phyloP scores from a whole-genome alignment of 2,329 filamentous ascomycete species.

The Penicillium janthinellum region DNA sequence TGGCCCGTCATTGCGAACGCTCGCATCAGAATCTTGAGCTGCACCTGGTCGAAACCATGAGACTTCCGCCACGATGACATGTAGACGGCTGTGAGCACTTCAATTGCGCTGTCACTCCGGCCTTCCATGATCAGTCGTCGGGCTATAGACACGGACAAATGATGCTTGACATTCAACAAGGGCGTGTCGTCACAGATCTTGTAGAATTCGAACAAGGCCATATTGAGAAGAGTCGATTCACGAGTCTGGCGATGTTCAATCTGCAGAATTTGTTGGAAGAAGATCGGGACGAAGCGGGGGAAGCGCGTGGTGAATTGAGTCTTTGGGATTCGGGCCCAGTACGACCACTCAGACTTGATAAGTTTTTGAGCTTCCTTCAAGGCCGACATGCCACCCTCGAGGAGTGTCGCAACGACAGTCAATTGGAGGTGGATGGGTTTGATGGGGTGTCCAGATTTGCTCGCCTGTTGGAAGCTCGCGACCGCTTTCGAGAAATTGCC shows the following conservation, averaged over 20 bases:
- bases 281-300: conserved; percentile 33
- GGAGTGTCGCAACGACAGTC: conserved; percentile 39
- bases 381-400: conserved; percentile 30
- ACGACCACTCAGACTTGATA: conserved; percentile 34
- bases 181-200: conserved; percentile 37
- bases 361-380: conserved; percentile 34
- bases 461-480: conserved; percentile 34
- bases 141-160: conserved; percentile 34
- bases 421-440: conserved; percentile 40
- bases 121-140: conserved; percentile 31
- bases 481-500: conserved; percentile 38
- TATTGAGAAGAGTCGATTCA: conserved; percentile 34
- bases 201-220: conserved; percentile 45
- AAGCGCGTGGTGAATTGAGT: conserved; percentile 24
- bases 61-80: conserved; percentile 39
- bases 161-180: conserved; percentile 39
- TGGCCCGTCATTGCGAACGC: conserved; percentile 34
- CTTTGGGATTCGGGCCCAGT: conserved; percentile 13
- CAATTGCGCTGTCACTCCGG: conserved; percentile 33
- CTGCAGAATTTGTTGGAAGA: conserved; percentile 41
- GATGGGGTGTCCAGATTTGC: conserved; percentile 32
- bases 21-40: conserved; percentile 43
- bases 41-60: conserved; percentile 39
- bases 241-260: conserved; percentile 18
- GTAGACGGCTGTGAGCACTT: conserved; percentile 40